A percentile compares a stretch with the other conserved stretches of the same genome.
Conservation (phyloP, 2,329 filamentous ascomycete species). For the Ploettnerulaceae sp. region DNA sequence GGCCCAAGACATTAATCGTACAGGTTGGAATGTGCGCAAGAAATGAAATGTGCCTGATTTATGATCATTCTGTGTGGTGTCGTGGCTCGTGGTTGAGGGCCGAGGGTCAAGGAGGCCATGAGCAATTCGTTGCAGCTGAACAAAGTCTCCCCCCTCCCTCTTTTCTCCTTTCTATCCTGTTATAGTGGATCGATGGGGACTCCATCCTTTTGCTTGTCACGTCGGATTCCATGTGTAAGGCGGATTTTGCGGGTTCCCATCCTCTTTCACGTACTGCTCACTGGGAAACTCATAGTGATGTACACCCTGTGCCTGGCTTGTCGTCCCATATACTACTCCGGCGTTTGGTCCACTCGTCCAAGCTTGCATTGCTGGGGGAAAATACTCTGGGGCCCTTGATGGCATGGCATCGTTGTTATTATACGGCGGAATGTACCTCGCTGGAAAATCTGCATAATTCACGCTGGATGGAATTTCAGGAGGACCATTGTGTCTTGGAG, state of each 20-base stretch:
- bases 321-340: slow-evolving; percentile 22
- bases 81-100: too few species aligned
- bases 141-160: too few species aligned
- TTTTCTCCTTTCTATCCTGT: too few species aligned
- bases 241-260: slow-evolving; percentile 9
- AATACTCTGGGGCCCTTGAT: slow-evolving; percentile 24
- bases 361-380: slow-evolving; percentile 22
- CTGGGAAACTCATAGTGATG: slow-evolving; percentile 27
- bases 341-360: slow-evolving; percentile 27
- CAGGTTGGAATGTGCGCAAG: too few species aligned
- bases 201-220: slow-evolving; percentile 7
- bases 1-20: too few species aligned
- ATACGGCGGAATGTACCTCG: slow-evolving; percentile 26
- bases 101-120: too few species aligned
- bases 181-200: too few species aligned
- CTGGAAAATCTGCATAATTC: slow-evolving; percentile 23
- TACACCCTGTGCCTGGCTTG: slow-evolving; percentile 12
- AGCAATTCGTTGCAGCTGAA: too few species aligned
- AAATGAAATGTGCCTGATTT: too few species aligned
- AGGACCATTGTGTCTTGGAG: slow-evolving; percentile 30
- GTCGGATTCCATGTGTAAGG: slow-evolving; percentile 31
- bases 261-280: slow-evolving; percentile 28
- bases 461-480: slow-evolving; percentile 23
- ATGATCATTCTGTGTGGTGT: too few species aligned
- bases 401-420: slow-evolving; percentile 17